Evolutionary conservation across 306 rosid species (phyloP), one percentile per base, ranked within the genome.

Genomic region (Inga laurina): DNA sequence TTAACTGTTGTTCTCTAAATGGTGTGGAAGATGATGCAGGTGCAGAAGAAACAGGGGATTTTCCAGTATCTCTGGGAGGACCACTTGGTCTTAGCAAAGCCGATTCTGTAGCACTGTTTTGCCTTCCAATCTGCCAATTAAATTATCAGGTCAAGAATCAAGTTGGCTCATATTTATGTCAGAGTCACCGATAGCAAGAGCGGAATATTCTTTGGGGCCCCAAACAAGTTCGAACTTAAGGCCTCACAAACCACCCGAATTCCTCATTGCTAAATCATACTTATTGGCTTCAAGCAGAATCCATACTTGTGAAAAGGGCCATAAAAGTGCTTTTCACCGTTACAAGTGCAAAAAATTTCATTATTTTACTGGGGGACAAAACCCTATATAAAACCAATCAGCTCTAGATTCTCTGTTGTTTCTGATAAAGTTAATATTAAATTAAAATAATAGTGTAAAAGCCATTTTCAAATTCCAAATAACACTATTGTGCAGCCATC

Each of bases 1-100:
- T 97, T 82, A 97, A 86, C 82, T 97, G 99, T 80, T 94, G 98
- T 77, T 97, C 99, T 82, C 79, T 90, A 85, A 97, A 97, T 82
- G 99, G 98, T 88, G 87, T 84, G 56, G 88, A 81, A 76, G 94
- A 82, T 69, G 93, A 82, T 54, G 68, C 83, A 34, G 90, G 48
- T 69, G 77, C 80, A 54, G 79, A 83, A 64, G 90, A 81, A 83
- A 86, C 81, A 21, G 97, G 83, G 77, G 97, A 89, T 83, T 94
- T 97, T 74, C 98, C 99, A 11, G 93, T 81, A 81, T 97, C 97
- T 89, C 97, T 90, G 79, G 94, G 72, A 72, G 82, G 89, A 74
- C 82, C 85, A 77, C 88, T 86, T 79, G 86, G 86, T 85, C 97
- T 89, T 78, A 79, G 88, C 90, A 95, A 79, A 81, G 86, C 70